Evolutionary conservation across 192 early-diverging fungal genomes (phyloP).

Genomic region (Backusella circina): DNA sequence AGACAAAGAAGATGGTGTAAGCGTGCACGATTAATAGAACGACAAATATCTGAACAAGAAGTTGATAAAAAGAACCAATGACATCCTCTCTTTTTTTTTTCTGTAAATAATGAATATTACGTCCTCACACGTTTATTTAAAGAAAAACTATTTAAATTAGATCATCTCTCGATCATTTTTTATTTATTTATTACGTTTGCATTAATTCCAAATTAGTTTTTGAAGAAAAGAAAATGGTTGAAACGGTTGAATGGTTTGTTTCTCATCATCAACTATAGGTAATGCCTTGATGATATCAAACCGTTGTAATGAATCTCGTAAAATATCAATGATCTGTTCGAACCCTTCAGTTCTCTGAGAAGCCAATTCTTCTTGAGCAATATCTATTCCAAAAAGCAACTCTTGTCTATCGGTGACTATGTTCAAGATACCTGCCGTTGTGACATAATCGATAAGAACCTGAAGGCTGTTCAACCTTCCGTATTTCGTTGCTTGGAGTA

Average conservation of each 20-base stretch:
- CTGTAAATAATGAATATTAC: not conserved
- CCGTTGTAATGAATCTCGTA: not conserved
- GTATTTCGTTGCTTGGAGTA: not conserved
- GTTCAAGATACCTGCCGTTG: not conserved
- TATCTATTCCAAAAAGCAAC: not conserved
- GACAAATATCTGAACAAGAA: not conserved
- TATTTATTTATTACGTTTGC: not conserved
- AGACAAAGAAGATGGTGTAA: constrained; percentile 48
- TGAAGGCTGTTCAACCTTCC: not conserved
- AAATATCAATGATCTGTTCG: not conserved
- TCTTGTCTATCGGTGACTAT: not conserved
- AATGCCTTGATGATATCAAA: not conserved
- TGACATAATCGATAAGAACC: not conserved
- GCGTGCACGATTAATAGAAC: constrained; percentile 44
- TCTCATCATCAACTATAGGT: not conserved
- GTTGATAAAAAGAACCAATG: not conserved
- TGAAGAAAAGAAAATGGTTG: not conserved
- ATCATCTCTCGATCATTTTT: not conserved
- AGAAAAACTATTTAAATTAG: not conserved
- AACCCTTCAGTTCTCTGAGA: not conserved
- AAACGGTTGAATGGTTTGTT: not conserved
- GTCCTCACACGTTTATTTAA: not conserved
- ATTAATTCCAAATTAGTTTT: not conserved
- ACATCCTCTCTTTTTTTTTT: not conserved
- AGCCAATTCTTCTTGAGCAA: not conserved